Conservation (phyloP, 1,139 yeast genomes). For the Kodamaea arcana region DNA sequence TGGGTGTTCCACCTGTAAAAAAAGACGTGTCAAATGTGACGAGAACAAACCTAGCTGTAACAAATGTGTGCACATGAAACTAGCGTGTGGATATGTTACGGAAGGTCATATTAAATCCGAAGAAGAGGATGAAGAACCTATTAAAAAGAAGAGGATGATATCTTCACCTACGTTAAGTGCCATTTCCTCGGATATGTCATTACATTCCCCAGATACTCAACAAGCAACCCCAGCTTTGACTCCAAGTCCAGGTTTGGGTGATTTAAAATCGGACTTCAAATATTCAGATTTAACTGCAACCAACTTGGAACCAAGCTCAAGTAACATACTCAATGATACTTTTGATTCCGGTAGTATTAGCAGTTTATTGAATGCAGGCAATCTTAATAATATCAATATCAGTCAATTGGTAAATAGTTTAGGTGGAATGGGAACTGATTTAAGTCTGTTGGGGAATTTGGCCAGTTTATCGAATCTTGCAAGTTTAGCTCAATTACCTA, state of each 20-base stretch:
- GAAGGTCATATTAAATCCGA: constrained; percentile 10
- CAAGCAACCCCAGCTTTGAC: constrained; percentile 14
- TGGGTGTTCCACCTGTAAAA: constrained; percentile 88
- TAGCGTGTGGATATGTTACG: constrained; percentile 59
- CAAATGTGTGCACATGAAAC: constrained; percentile 73
- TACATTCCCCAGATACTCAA: constrained; percentile 8
- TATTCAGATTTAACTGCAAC: background rate
- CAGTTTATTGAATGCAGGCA: constrained; percentile 37
- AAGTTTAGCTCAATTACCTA: constrained; percentile 42
- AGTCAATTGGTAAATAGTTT: constrained; percentile 44
- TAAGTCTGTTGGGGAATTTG: constrained; percentile 34
- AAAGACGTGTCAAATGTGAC: constrained; percentile 88
- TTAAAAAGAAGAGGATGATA: constrained; percentile 8
- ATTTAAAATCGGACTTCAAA: background rate
- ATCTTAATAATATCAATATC: constrained; percentile 41
- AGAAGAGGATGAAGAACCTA: constrained; percentile 4
- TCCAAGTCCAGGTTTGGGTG: constrained; percentile 7
- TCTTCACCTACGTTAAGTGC: constrained; percentile 4
- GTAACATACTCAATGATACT: background rate
- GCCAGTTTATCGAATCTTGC: constrained; percentile 43
- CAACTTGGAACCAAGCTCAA: background rate
- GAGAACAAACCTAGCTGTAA: constrained; percentile 76
- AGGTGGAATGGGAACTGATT: constrained; percentile 32
- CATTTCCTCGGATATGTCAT: constrained; percentile 1
- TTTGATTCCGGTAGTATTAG: background rate